Evolutionary conservation across 2,329 filamentous ascomycete species (phyloP).

Genomic region (Tolypocladium ovalisporum): DNA sequence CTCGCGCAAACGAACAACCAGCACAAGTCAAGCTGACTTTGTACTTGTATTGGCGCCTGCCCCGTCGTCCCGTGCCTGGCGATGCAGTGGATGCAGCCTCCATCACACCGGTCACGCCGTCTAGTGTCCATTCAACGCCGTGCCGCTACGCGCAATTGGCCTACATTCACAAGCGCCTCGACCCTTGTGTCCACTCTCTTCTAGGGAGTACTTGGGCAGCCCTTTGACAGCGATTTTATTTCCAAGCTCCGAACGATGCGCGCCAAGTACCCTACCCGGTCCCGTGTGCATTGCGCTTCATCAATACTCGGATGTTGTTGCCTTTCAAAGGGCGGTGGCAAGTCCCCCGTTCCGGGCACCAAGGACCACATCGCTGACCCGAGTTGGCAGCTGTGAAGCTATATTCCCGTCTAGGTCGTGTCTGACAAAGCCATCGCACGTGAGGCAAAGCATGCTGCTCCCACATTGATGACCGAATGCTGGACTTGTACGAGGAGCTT

Average conservation of each 20-base stretch:
- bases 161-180: not conserved
- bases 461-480: not conserved
- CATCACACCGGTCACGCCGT: not conserved
- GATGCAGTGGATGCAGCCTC: not conserved
- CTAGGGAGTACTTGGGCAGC: too few relatives aligned
- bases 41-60: not conserved
- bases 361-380: not conserved
- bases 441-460: not conserved
- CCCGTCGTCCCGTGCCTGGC: not conserved
- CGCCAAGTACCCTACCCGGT: not conserved
- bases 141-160: not conserved
- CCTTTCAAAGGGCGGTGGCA: not conserved
- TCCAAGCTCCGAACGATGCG: not conserved
- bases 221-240: not conserved
- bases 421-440: not conserved
- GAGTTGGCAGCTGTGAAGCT: not conserved
- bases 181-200: not conserved
- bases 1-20: not conserved
- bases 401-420: not conserved
- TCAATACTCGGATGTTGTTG: not conserved
- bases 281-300: not conserved
- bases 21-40: not conserved
- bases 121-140: not conserved
- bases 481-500: not conserved
- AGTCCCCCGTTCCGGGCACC: not conserved